Base-by-base conservation (phyloP, 768 basidiomycete genomes). In the Lactifluus subvellereus region DNA sequence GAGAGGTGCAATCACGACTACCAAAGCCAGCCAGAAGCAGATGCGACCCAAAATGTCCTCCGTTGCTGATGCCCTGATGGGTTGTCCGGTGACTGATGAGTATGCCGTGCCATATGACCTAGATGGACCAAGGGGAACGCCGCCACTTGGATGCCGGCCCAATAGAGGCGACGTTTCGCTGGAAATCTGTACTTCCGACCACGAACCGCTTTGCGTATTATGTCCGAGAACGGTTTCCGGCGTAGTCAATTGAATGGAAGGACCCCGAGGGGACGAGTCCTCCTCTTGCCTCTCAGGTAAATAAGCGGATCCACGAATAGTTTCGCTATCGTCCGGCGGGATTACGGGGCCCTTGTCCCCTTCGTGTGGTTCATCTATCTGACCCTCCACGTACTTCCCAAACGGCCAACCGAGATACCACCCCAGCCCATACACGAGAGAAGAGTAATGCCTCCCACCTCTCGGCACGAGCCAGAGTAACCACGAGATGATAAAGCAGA, bases 361-460 rank as follows among this genome's bases (percentile, higher is more conserved):
- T 8, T 59, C 62, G 18, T 54, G n/a, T 2, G 58, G 50, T 10
- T 70, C 71, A 4, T 77, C 73, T 42, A 78, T 72, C 63, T 87
- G 86, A 11, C 94, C 92, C 73, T 98, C 94, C 53, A 99, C 92
- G 72, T 98, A 99, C 74, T 98, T 98, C 20, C 97, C 95, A 71
- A 99, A 99, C 2, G 97, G 97, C 97, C 97, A 98, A 22, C 84
- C 84, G 57, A 98, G 82, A 73, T 99, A 99, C 91, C 94, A 97
- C 6, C 94, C 94, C 30, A 99, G 77, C 14, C 97, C 97, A 70
- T 85, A 93, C 6, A 98, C 78, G 35, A 98, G 80, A n/a, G 82
- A 83, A 2, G 91, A 84, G 72, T 96, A 98, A 54, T 84, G 86
- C 67, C 79, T 80, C 48, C 94, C 94, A 13, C 97, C 96, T 51